Evolutionary conservation across 805 yeast genomes (phyloP), one percentile per base, ranked within the genome.

Genomic region (Wickerhamomyces subpelliculosus): DNA sequence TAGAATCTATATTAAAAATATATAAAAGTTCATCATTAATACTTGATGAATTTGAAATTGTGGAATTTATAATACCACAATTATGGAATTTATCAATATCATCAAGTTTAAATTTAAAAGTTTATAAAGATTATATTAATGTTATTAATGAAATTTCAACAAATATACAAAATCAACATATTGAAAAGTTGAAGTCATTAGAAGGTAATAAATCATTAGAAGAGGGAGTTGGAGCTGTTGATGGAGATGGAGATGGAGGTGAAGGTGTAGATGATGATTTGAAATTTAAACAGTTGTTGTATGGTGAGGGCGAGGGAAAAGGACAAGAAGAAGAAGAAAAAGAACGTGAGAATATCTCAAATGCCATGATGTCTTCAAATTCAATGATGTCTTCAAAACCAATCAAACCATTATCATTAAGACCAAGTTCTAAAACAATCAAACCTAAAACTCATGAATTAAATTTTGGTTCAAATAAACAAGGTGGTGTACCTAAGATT

Each of bases 1-100:
- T 84, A 31, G 54, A 65, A 48, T 65, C 72, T 20, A 65, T 78
- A 4, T 49, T 78, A 22, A 53, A 52, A 12, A 63, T 77, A 7
- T 72, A 74, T 48, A 47, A 51, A 13, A 42, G 59, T 1, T 36
- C 57, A 6, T 58, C 62, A 2, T 48, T 46, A 17, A 56, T 72
- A 10, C 64, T 77, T 16, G 71, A 65, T 18, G 70, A 75, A 30
- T 78, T 74, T 32, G 57, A 57, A 2, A 58, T 74, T 14, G 70
- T 84, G n/a, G 67, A 67, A n/a, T 66, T 67, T 21, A 69, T 76
- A 4, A 42, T 78, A 10, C 84, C 85, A 1, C 66, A 69, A 30
- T 55, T 77, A 39, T 69, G 78, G 68, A 58, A 61, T 12, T 58
- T 74, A 33, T 64, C 79, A 1, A 64, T 73, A 54, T 64, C 75